Base-by-base conservation (phyloP, 164 flowering plant genomes). In the Liquidambar formosana region DNA sequence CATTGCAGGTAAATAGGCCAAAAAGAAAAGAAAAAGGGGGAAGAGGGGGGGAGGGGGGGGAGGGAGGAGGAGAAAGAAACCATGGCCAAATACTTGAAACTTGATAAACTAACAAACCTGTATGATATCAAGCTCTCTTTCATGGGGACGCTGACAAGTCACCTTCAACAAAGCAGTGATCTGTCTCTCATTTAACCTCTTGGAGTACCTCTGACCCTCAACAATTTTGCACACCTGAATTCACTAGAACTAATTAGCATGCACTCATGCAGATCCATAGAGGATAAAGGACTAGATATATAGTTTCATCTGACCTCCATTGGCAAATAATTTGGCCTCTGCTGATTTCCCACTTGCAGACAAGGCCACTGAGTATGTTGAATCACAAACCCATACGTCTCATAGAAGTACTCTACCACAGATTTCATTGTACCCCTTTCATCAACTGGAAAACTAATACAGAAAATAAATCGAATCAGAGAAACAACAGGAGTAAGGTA, bases 331-430 rank as follows among this genome's bases (percentile, higher is more conserved):
- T 91, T 95, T 19, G 97, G 94, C 56, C 98, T 85, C 64, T 91
- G 89, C 61, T 77, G 83, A 69, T 86, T 95, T 25, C 99, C 99
- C 44, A 95, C 99, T 95, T 91, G 98, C n/a, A 95, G 77, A 69
- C 99, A 95, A 19, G 99, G 99, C 91, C 86, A 89, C 6, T 86
- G 93, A 0, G 89, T 82, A 59, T 95, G 97, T 54, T 90, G 91
- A 72, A 95, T 93, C 0, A 57, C 75, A 73, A 90, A 90, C 3
- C 93, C 94, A 83, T 95, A 95, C 0, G 96, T 93, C 67, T 95
- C 97, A 22, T 76, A 81, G 78, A 95, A 95, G 74, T 95, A 91
- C 61, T 89, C 92, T 0, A 95, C 95, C 22, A 95, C 97, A 57
- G 91, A 87, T 65, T 95, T 95, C 88, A 80, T 73, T 10, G 96